Evolutionary conservation across 257 asterid genomes (phyloP), one percentile per base, ranked within the genome.

Genomic region (Gentiana macrophylla): DNA sequence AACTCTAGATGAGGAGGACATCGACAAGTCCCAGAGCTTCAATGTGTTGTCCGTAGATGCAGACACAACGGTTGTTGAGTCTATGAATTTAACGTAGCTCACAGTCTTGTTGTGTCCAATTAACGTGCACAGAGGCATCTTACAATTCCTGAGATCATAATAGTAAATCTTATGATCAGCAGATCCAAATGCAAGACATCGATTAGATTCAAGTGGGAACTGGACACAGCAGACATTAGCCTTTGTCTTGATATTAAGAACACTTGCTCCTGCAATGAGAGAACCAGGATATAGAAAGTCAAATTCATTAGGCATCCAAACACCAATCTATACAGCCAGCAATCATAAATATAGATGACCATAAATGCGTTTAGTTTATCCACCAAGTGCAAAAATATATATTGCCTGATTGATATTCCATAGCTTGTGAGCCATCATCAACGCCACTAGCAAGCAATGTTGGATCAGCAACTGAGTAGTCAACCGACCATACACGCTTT

Each of bases 351-450:
- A 72, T 75, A 72, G 82, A 80, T 78, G 73, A 74, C 78, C 73
- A 72, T 79, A 74, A n/a, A 84, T 83, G 81, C 91, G 86, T 81
- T 84, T 81, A 75, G 88, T 83, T 88, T 85, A 86, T 80, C 84
- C 92, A 78, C 80, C 86, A 86, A 86, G 93, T 90, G 88, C 94
- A 77, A 79, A 86, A 82, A 61, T 78, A 87, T 70, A 83, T 41
- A 81, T 88, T 92, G 94, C 99, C 99, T 92, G 99, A 92, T 92
- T 92, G 84, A 85, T 88, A 84, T 88, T 92, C 99, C 99, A 92
- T 69, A 92, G 97, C 81, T 88, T 92, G 62, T 44, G 94, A 85
- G 61, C 99, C 94, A 74, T 92, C 99, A 56, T 92, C 99, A 51
- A 97, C 83, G 52, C 99, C 97, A 54, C 99, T 92, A 52, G 97